Evolutionary conservation across 768 basidiomycete species (phyloP).

Genomic region (Suillus clintonianus): DNA sequence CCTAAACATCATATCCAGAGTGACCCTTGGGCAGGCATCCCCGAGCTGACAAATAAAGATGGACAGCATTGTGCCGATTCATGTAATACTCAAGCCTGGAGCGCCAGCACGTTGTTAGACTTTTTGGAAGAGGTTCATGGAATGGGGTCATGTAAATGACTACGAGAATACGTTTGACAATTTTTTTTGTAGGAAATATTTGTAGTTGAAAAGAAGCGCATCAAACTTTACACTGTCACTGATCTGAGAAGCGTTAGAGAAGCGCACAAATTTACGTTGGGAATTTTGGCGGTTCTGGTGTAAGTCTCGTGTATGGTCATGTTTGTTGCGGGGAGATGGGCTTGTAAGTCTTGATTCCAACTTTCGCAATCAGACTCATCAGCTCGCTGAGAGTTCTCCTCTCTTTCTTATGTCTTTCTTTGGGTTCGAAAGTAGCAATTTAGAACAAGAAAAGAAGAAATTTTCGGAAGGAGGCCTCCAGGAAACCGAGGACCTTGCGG

Average conservation of each 20-base stretch:
- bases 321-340: slow-evolving; percentile 13
- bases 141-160: slow-evolving; percentile 12
- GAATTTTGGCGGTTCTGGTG: no score
- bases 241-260: background rate
- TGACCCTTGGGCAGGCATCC: slow-evolving; percentile 92
- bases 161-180: background rate
- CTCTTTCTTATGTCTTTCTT: slow-evolving; percentile 73
- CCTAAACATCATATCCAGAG: slow-evolving; percentile 73
- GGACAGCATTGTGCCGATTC: slow-evolving; percentile 85
- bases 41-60: slow-evolving; percentile 88
- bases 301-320: slow-evolving; percentile 16
- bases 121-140: slow-evolving; percentile 77
- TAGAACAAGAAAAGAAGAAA: slow-evolving; percentile 65
- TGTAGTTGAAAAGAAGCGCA: slow-evolving; percentile 9
- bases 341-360: background rate
- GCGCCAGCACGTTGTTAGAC: slow-evolving; percentile 88
- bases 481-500: slow-evolving; percentile 79
- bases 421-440: slow-evolving; percentile 62
- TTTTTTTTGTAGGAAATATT: slow-evolving; percentile 10
- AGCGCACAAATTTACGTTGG: background rate
- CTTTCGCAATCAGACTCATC: slow-evolving; percentile 6
- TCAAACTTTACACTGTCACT: background rate
- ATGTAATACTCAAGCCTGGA: slow-evolving; percentile 96
- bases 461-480: slow-evolving; percentile 51
- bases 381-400: slow-evolving; percentile 5